Percentiles rank a stretch among this genome's conserved stretches.
phyloP scores from a whole-genome alignment of 192 early-diverging fungal genomes.

The Umbelopsis vinacea region DNA sequence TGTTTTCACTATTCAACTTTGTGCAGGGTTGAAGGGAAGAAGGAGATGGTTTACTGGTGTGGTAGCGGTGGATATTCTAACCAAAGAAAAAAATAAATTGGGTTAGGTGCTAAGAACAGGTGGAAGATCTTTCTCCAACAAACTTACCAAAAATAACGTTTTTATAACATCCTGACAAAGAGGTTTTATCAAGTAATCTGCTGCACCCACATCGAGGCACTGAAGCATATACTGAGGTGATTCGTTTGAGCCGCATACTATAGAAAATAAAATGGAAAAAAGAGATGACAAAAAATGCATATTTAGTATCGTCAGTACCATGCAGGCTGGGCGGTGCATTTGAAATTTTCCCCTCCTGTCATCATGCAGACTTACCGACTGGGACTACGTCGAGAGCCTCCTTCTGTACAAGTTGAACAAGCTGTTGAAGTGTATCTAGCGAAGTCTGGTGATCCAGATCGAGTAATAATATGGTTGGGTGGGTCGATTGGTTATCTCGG shows the following conservation, averaged over 20 bases:
- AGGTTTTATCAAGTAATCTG: constrained; percentile 39
- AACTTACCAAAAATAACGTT: constrained; percentile 38
- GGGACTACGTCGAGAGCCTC: neutral
- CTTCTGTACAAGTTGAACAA: neutral
- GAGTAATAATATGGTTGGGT: constrained; percentile 2
- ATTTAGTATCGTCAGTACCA: too few species aligned
- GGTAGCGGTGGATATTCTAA: constrained; percentile 17
- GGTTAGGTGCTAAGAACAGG: neutral
- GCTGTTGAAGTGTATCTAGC: neutral
- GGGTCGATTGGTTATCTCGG: neutral
- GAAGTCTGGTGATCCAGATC: constrained; percentile 2
- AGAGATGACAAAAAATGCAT: too few species aligned
- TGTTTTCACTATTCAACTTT: neutral
- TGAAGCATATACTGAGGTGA: constrained; percentile 34
- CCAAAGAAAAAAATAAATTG: neutral
- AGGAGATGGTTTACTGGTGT: neutral
- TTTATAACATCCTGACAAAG: constrained; percentile 36
- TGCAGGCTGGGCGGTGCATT: too few species aligned
- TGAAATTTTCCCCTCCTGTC: neutral
- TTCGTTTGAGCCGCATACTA: constrained; percentile 30
- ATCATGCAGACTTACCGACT: neutral
- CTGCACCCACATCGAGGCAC: constrained; percentile 40
- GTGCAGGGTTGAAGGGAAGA: neutral
- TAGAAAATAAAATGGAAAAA: neutral
- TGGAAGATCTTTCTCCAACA: neutral